Evolutionary conservation across 2,329 filamentous ascomycete species (phyloP), one percentile per base, ranked within the genome.

Genomic region (Neopestalotiopsis sp.): DNA sequence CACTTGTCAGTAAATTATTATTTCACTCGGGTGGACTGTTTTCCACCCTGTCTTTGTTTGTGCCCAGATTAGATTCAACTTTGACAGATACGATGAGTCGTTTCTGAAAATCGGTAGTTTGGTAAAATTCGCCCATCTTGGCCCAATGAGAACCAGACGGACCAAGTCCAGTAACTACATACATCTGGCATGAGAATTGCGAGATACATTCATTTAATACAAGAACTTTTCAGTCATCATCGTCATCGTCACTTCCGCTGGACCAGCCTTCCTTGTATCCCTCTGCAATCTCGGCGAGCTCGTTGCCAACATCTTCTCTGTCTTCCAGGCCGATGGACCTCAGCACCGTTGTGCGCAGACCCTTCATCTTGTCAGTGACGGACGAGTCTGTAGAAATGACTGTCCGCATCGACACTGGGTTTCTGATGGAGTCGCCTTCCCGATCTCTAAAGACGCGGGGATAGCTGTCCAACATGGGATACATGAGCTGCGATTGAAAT

Each of bases 241-340:
- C 90, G 24, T 89, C 91, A 9, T 90, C 86, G 73, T 93, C 92
- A 69, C 89, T 91, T 30, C 90, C 94, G 75, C 92, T 94, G 13
- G 90, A 90, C 93, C 94, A 97, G 1, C 94, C 94, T 70, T 96
- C 93, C 73, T 94, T 90, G 78, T 98, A 98, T 70, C 93, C 93
- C 76, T 97, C 95, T 1, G 92, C 91, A 75, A 98, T 90, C 70
- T 93, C 91, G 30, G 92, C 90, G 53, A 99, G 84, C 13, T 92
- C 90, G 76, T 97, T 96, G 61, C 90, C 89, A n/a, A 98, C 84
- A 2, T 86, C 85, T 80, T 99, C 96, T 57, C 95, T 88, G 76
- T 98, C 95, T 70, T 97, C 94, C 3, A 95, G 74, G 0, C 86
- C 84, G 17, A 95, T 85, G 12, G 88, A 85, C 70, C 90, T 87